Base-by-base conservation (phyloP, 257 asterid species). In the Fraxinus anomala region DNA sequence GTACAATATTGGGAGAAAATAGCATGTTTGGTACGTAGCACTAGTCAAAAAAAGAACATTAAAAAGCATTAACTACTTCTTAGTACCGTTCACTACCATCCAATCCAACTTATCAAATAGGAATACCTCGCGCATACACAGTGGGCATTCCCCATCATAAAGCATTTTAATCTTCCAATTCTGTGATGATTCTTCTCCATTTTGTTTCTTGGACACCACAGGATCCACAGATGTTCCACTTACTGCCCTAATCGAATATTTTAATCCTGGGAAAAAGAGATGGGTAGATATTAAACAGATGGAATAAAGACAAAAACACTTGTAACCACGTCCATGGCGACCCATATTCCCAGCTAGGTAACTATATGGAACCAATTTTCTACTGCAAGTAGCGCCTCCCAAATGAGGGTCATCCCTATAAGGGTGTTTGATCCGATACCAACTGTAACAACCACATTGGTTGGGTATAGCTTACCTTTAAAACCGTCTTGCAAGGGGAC, bases 81-180 rank as follows among this genome's bases (percentile, higher is more conserved):
- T 2, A 42, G 4, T 12, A 42, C 51, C 1, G 67, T 59, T 59
- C 12, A 59, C 28, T 56, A 56, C 67, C 13, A 5, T 63, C 34
- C 2, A 23, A n/a, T 59, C 67, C 31, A 63, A 63, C 36, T 12
- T 26, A 56, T 56, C 66, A 1, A 56, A 56, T n/a, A 23, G 36
- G 16, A 63, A 63, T 75, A 91, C 98, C 95, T 94, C 98, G 13
- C 87, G 83, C 98, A 94, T 90, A 73, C 98, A 92, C 6, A 94
- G 78, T 2, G 96, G 96, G 73, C 97, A 94, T 14, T 92, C 97
- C 42, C 98, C 97, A 82, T 94, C 98, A 70, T 92, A 94, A 36
- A 94, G 92, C 98, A 94, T 94, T 86, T 94, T 92, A 83, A 94
- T 84, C 82, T 86, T 85, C 97, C 97, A 94, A 85, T 85, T 83